Evolutionary conservation across 2,329 filamentous ascomycete genomes (phyloP), one percentile per base, ranked within the genome.

Genomic region (Sporothrix pallida): DNA sequence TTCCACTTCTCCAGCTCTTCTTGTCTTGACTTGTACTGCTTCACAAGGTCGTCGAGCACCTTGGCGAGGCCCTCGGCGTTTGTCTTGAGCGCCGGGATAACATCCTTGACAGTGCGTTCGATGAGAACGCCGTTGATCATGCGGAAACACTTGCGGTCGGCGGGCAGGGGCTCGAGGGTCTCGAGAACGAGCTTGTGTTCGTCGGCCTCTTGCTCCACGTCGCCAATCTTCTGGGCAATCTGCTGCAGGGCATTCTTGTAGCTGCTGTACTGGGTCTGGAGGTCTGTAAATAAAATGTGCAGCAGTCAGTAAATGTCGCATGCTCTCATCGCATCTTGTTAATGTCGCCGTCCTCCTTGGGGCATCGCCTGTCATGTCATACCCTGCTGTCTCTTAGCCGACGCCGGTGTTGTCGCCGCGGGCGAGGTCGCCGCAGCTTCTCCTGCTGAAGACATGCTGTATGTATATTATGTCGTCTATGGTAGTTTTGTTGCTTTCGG

Each of bases 171-270:
- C 74, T 92, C 88, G 76, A 99, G 85, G 3, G 95, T 98, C 81
- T 98, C 95, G 70, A 98, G 89, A 48, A 99, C 96, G 77, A 98
- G 92, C 96, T 97, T 98, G 87, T 99, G 96, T 82, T 99, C 96
- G 83, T 99, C 96, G 23, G 93, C 91, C 82, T 98, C 96, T 82
- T 97, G 94, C 84, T 99, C 96, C 73, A 99, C 95, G 80, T 98
- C 95, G 56, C 96, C 96, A 78, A 99, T 98, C 83, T 97, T 98
- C 80, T 94, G 92, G 44, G 96, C 96, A 79, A 99, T 90, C 80
- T 96, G 93, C 83, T 98, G 95, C 74, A 99, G 88, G 3, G 87
- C 90, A 78, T 88, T 91, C 81, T 92, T 92, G 83, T 90, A 95
- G 83, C 90, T 93, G 77, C 89, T 89, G 82, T 96, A 96, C 78